A percentile compares a stretch with the other conserved stretches of the same genome.
phyloP scores from a whole-genome alignment of 768 basidiomycete species.

The Postia placenta region DNA sequence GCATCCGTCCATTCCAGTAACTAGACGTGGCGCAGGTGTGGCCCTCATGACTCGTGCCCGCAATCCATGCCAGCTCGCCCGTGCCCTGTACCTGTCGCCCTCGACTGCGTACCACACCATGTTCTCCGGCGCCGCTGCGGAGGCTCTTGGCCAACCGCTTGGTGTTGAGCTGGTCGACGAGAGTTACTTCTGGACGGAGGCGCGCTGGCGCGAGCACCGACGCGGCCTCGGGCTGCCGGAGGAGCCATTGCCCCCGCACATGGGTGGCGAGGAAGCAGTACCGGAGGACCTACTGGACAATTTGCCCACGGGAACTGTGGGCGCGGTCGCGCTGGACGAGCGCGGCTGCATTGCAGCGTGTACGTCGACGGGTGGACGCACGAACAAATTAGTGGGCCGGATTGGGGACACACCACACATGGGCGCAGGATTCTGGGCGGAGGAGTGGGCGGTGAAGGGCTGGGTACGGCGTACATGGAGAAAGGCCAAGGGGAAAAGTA shows the following conservation, averaged over 20 bases:
- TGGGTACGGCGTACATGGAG: conserved; percentile 34
- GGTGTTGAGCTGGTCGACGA: conserved; percentile 60
- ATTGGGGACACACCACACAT: conserved; percentile 80
- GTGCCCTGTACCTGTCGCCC: conserved; percentile 67
- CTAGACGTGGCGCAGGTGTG: conserved; percentile 56
- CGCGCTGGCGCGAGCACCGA: conserved; percentile 73
- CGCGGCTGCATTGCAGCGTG: conserved; percentile 66
- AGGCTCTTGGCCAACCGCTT: conserved; percentile 47
- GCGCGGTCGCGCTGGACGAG: conserved; percentile 74
- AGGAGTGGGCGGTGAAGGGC: conserved; percentile 52
- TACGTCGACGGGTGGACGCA: conserved; percentile 78
- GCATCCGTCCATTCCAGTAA: conserved; percentile 50
- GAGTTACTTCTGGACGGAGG: conserved; percentile 73
- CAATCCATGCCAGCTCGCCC: conserved; percentile 70
- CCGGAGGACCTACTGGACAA: conserved; percentile 39
- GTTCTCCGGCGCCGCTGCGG: conserved; percentile 61
- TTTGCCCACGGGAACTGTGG: conserved; percentile 74
- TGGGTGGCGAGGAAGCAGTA: conserved; percentile 15
- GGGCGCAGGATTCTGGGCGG: conserved; percentile 81
- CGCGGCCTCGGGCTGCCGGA: conserved; percentile 70
- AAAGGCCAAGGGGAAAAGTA: conserved; percentile 28
- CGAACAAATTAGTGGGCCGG: conserved; percentile 79
- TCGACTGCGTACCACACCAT: conserved; percentile 58
- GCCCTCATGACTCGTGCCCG: conserved; percentile 61
- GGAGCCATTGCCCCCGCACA: conserved; percentile 41